Evolutionary conservation across 1,284 basidiomycete species (phyloP).

Genomic region (Cryptococcus amylolentus): DNA sequence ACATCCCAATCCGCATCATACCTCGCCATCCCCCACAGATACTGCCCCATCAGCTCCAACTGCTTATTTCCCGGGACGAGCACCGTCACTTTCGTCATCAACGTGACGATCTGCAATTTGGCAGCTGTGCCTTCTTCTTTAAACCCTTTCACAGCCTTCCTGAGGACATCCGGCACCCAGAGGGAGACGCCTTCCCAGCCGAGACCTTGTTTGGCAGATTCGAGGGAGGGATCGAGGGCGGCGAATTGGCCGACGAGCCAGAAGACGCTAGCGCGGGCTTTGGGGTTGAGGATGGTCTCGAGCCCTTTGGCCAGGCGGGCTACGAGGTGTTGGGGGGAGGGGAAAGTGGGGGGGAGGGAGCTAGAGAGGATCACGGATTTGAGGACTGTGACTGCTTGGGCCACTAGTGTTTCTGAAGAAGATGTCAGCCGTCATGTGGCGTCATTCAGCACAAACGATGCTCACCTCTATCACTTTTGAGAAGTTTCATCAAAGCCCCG

Average conservation of each 20-base stretch:
- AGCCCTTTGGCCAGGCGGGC: conserved; percentile 68
- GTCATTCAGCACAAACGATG: conserved; percentile 14
- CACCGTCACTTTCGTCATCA: conserved; percentile 77
- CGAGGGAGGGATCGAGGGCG: conserved; percentile 21
- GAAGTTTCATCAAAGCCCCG: conserved; percentile 69
- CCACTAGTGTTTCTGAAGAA: conserved; percentile 62
- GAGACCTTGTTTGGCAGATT: conserved; percentile 19
- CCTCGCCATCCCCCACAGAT: conserved; percentile 76
- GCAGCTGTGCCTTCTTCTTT: conserved; percentile 63
- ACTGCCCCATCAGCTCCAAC: conserved; percentile 58
- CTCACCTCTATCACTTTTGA: conserved; percentile 61
- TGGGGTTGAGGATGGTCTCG: conserved; percentile 70
- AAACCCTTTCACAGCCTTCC: conserved; percentile 72
- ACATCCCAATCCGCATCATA: conserved; percentile 86
- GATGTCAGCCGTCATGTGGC: conserved; percentile 3
- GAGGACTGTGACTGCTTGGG: conserved; percentile 74
- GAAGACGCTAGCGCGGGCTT: conserved; percentile 76
- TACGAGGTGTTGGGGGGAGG: conserved; percentile 61
- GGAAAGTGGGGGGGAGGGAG: conserved; percentile 7
- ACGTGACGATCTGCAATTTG: conserved; percentile 74
- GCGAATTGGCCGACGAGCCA: conserved; percentile 90
- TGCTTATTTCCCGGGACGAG: conserved; percentile 59
- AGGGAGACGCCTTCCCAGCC: conserved; percentile 54
- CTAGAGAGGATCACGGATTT: conserved; percentile 70
- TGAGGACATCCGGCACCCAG: conserved; percentile 82